These are phyloP conservation scores for Ephemerocybe angulata DNA, from an alignment of 768 basidiomycete species.

Conservation along the genomic window DNA sequence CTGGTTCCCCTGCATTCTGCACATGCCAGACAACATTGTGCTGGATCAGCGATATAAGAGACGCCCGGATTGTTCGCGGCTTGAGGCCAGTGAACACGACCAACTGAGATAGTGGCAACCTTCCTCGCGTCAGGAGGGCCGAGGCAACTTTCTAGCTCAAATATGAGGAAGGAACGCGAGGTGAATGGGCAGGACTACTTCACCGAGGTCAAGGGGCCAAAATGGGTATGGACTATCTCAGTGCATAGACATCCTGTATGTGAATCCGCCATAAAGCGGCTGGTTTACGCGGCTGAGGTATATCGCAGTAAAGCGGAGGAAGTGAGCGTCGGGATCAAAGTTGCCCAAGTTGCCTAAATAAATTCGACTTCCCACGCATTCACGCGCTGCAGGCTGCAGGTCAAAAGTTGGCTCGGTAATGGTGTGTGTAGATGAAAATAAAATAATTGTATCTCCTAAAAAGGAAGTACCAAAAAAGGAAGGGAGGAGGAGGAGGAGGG, in stretches of 20 bases:
- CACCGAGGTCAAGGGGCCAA: conserved; percentile 65
- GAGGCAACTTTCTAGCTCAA: conserved; percentile 63
- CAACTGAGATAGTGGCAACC: conserved; percentile 67
- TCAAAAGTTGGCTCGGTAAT: too few relatives aligned
- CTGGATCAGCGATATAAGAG: conserved; percentile 78
- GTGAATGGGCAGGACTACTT: conserved; percentile 20
- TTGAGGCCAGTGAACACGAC: conserved; percentile 66
- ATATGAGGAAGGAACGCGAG: not conserved
- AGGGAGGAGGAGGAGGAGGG: not conserved
- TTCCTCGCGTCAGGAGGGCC: conserved; percentile 74
- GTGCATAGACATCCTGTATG: conserved; percentile 58
- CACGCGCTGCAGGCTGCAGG: not conserved
- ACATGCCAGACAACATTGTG: conserved; percentile 92
- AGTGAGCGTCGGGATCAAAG: conserved; percentile 1
- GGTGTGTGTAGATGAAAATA: not conserved
- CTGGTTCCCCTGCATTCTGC: conserved; percentile 64
- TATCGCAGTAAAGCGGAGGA: not conserved
- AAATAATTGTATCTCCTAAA: not conserved
- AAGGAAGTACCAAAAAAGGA: not conserved
- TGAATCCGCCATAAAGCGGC: conserved; percentile 53
- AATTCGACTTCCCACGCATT: conserved; percentile 1
- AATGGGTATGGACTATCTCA: conserved; percentile 62
- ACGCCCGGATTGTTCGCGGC: conserved; percentile 62
- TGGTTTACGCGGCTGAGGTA: not conserved
- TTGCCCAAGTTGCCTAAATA: not conserved